Base-by-base conservation (phyloP, 129 eudicot species). In the Chrysanthemum seticuspe region DNA sequence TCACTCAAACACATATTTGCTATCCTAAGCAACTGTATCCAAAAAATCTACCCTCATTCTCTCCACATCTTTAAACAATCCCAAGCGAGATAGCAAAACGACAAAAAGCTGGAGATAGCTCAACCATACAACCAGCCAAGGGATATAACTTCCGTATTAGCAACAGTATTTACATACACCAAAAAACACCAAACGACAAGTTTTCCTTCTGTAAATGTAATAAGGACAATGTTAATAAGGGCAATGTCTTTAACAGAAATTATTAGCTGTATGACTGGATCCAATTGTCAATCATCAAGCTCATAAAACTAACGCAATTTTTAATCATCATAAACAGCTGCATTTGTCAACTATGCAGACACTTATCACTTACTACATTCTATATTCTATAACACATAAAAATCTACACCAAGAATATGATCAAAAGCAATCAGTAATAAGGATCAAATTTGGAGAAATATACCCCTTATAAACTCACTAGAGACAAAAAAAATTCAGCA, bases 261-360 rank as follows among this genome's bases (percentile, higher is more conserved):
- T 64, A 15, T 40, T 50, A 13, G 14, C 12, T 40, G 44, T 65
- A 11, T 15, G 13, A 50, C 18, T 2, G 53, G 10, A 65, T 65
- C 69, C 14, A n/a, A 15, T 16, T 16, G 51, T 15, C 45, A 18
- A 56, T 71, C 65, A 55, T 15, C 44, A 13, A 67, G 49, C 29
- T 40, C 34, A 0, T 62, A 0, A 31, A 13, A 29, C 0, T 40
- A 47, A 44, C 47, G 5, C 9, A 45, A 72, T 40, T 72, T 7
- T 3, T 19, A 56, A 45, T 27, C 76, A 59, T 72, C 45, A 21
- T 45, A 45, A 9, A 60, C 13, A 49, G 57, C 76, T 58, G 45
- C 58, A 47, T 59, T 58, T 59, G 34, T 51, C 68, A 58, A 23
- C 48, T 21, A 57, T 9, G 14, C 14, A 64, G 0, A 34, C 12